Evolutionary conservation across 2,329 filamentous ascomycete genomes (phyloP).

Genomic region (Canariomyces notabilis): DNA sequence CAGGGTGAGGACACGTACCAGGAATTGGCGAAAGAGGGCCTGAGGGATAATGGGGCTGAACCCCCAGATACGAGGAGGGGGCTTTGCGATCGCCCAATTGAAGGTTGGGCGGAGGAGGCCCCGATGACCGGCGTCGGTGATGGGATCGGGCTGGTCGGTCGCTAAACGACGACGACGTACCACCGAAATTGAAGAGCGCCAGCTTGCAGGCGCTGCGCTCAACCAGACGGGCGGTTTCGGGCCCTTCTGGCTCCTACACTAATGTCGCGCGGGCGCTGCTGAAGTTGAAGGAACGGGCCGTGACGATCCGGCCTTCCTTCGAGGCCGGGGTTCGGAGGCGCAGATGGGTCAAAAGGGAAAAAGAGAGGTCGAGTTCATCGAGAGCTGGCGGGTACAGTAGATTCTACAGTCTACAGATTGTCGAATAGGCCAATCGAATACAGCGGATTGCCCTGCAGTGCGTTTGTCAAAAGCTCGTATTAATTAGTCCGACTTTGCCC

Average conservation of each 20-base stretch:
- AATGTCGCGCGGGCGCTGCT: constrained; percentile 14
- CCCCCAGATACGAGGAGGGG: constrained; percentile 36
- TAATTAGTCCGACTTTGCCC: neutral
- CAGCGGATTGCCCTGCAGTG: neutral
- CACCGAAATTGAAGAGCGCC: constrained; percentile 44
- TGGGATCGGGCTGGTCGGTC: constrained; percentile 44
- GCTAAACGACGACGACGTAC: constrained; percentile 50
- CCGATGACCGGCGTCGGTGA: constrained; percentile 47
- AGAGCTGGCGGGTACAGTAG: neutral
- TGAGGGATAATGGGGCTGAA: constrained; percentile 34
- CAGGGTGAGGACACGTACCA: constrained; percentile 40
- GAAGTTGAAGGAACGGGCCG: neutral
- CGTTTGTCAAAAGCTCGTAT: neutral
- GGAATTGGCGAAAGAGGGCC: constrained; percentile 48
- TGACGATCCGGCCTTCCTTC: constrained; percentile 25
- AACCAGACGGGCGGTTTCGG: constrained; percentile 25
- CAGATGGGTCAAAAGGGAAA: neutral
- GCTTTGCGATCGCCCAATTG: constrained; percentile 30
- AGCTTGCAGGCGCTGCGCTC: constrained; percentile 34
- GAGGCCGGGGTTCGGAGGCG: neutral
- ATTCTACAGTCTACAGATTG: neutral
- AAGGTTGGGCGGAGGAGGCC: constrained; percentile 31
- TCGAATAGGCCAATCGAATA: neutral
- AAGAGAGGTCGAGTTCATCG: neutral
- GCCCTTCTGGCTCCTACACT: constrained; percentile 20